Evolutionary conservation across 2,329 filamentous ascomycete species (phyloP).

Genomic region (Pseudogymnoascus sp.): DNA sequence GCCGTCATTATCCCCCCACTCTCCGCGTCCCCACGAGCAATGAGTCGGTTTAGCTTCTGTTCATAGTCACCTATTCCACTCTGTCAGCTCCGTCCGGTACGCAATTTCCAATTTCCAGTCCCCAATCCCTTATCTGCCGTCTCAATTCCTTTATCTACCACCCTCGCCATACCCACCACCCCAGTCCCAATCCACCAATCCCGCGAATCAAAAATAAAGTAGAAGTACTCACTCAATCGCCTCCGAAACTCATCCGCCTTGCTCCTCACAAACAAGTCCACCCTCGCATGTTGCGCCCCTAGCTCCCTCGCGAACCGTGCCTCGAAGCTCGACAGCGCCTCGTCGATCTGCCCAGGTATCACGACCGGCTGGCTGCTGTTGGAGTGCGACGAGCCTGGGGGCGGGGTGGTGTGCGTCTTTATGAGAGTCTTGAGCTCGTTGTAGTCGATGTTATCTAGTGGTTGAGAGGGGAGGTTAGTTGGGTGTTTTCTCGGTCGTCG

Average conservation of each 20-base stretch:
- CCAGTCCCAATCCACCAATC: no score
- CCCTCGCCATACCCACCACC: no score
- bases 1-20: neutral
- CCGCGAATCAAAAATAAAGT: neutral
- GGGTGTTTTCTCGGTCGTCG: neutral
- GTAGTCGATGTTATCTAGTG: conserved; percentile 76
- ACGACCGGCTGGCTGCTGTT: conserved; percentile 46
- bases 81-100: neutral
- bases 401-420: conserved; percentile 66
- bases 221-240: conserved; percentile 36
- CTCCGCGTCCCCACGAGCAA: neutral
- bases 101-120: neutral
- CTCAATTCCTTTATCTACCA: neutral
- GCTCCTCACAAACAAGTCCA: conserved; percentile 69
- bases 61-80: conserved; percentile 42
- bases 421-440: conserved; percentile 79
- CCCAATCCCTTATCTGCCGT: neutral
- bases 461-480: neutral
- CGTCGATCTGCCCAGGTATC: conserved; percentile 63
- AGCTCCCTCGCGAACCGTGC: conserved; percentile 63
- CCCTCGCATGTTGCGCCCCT: conserved; percentile 65
- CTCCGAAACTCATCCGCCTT: conserved; percentile 71
- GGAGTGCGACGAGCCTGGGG: conserved; percentile 44
- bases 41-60: conserved; percentile 36
- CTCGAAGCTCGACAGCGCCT: conserved; percentile 55